Evolutionary conservation across 345 rosid species (phyloP).

Genomic region (Citrus mangshanensis): DNA sequence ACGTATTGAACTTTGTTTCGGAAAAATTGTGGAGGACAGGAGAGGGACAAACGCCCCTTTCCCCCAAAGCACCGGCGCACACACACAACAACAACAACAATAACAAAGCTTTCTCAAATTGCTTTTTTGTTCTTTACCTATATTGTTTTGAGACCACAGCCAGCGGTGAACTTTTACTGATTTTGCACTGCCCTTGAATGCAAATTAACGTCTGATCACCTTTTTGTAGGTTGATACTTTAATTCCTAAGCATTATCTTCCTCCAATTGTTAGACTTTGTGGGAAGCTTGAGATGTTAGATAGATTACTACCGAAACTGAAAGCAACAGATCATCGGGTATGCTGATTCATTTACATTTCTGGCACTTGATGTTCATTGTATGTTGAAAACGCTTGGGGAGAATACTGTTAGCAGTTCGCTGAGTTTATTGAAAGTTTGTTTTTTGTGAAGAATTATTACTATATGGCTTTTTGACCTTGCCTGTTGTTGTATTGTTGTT

Average conservation of each 20-base stretch:
- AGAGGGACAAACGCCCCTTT: background rate
- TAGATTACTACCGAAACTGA: constrained; percentile 80
- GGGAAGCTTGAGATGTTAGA: constrained; percentile 99
- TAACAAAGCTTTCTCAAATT: background rate
- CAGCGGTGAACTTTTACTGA: background rate
- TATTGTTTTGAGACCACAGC: background rate
- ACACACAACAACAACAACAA: no score
- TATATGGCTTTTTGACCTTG: background rate
- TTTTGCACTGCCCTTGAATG: constrained; percentile 9
- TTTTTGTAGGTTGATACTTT: constrained; percentile 62
- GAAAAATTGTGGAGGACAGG: constrained; percentile 4
- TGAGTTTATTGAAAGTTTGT: background rate
- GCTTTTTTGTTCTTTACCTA: constrained; percentile 2
- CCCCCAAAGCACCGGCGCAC: no score
- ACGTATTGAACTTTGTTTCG: background rate
- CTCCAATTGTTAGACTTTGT: constrained; percentile 71
- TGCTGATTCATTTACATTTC: constrained; percentile 21
- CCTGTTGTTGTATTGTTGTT: background rate
- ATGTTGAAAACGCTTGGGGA: background rate
- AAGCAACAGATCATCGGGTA: constrained; percentile 96
- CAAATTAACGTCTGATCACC: constrained; percentile 3
- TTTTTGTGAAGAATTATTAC: background rate
- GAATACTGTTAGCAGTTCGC: background rate
- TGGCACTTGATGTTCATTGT: constrained; percentile 10
- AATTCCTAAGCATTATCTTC: constrained; percentile 82